Percentiles rank a stretch among this genome's conserved stretches.
phyloP scores from a whole-genome alignment of 805 yeast genomes.

The Candida parachauliodes region DNA sequence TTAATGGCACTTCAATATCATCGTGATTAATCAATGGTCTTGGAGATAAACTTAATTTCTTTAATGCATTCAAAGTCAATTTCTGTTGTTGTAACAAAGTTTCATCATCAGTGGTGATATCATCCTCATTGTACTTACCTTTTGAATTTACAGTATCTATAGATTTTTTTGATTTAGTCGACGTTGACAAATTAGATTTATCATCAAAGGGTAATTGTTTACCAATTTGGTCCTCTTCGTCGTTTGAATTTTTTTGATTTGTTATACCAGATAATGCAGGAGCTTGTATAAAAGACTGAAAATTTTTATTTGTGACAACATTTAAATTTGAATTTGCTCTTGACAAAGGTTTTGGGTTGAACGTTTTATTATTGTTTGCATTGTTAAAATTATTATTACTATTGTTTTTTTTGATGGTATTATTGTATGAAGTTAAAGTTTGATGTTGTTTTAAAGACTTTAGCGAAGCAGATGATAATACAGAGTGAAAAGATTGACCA shows the following conservation, averaged over 20 bases:
- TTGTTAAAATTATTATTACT: slow-evolving; percentile 6
- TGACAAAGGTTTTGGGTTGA: slow-evolving; percentile 5
- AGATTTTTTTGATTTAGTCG: slow-evolving; percentile 5
- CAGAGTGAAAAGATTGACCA: slow-evolving; percentile 43
- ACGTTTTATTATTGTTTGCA: slow-evolving; percentile 5
- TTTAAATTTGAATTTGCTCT: slow-evolving; percentile 20
- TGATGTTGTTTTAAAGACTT: slow-evolving; percentile 33
- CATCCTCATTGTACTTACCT: slow-evolving; percentile 21
- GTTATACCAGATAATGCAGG: slow-evolving; percentile 40
- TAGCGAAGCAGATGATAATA: slow-evolving; percentile 41
- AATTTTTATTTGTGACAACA: slow-evolving; percentile 24
- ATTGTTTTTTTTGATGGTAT: slow-evolving; percentile 8
- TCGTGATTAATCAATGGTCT: slow-evolving; percentile 32
- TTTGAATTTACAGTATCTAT: not conserved
- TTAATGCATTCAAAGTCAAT: slow-evolving; percentile 40
- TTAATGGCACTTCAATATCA: slow-evolving; percentile 13
- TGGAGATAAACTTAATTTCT: slow-evolving; percentile 40
- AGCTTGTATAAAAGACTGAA: slow-evolving; percentile 45
- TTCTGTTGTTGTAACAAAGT: slow-evolving; percentile 39
- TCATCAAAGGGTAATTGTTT: slow-evolving; percentile 38
- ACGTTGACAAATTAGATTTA: slow-evolving; percentile 8
- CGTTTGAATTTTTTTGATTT: slow-evolving; percentile 22
- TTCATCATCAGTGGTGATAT: slow-evolving; percentile 22
- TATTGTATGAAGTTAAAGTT: slow-evolving; percentile 9
- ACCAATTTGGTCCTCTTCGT: slow-evolving; percentile 36